These are phyloP conservation scores for Strigomonas culicis DNA, from an alignment of 208 protist species.

Conservation along the genomic window DNA sequence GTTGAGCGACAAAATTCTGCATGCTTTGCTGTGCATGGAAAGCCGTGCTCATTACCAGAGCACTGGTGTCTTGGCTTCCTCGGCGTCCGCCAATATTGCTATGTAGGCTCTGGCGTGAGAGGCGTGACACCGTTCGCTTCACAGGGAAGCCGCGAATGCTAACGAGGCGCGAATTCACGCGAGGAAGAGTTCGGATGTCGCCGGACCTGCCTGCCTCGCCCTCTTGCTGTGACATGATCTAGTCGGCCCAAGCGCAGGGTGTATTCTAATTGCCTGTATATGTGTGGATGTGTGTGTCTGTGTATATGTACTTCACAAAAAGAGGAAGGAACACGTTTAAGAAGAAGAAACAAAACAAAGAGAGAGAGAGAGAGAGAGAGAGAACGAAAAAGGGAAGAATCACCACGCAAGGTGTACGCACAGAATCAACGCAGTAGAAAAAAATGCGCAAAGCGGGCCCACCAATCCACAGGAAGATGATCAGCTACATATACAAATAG, in stretches of 20 bases:
- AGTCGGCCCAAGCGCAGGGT: too few relatives aligned
- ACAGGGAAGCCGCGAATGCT: slow-evolving; percentile 17
- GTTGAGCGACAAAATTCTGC: not conserved
- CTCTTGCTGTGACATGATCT: not conserved
- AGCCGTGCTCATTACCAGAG: not conserved
- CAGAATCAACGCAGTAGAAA: too few relatives aligned
- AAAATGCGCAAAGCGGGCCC: too few relatives aligned
- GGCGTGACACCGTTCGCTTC: not conserved
- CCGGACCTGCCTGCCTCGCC: not conserved
- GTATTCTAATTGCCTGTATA: too few relatives aligned
- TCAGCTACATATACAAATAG: not conserved
- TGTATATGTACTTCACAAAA: too few relatives aligned
- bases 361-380: not conserved
- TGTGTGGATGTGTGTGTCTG: too few relatives aligned
- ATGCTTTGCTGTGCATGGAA: slow-evolving; percentile 4
- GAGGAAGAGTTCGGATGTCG: not conserved
- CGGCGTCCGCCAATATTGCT: not conserved
- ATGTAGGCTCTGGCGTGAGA: slow-evolving; percentile 2
- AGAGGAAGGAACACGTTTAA: too few relatives aligned
- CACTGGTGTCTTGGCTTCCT: slow-evolving; percentile 2
- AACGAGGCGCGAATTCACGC: slow-evolving; percentile 10
- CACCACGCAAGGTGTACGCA: too few relatives aligned
- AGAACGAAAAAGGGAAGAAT: not conserved
- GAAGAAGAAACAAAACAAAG: too few relatives aligned
- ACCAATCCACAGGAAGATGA: too few relatives aligned